Evolutionary conservation across 2,329 filamentous ascomycete genomes (phyloP), one percentile per base, ranked within the genome.

Genomic region (Pseudocercospora cruenta): DNA sequence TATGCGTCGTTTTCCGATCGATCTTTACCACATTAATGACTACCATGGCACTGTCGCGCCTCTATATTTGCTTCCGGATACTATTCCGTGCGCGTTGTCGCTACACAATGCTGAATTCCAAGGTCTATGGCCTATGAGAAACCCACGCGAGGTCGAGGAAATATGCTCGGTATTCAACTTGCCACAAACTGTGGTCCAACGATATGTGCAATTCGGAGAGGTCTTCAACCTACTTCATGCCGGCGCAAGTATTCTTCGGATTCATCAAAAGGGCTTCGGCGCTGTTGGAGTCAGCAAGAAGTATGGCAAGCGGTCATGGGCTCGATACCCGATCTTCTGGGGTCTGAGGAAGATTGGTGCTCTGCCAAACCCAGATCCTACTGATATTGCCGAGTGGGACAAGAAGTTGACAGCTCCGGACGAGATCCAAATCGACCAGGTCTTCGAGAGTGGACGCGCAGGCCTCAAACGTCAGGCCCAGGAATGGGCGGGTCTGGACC

Each of bases 51-150:
- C 86, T 4, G 76, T 86, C 14, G 88, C 88, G 51, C 87, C 87
- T 2, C 80, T 90, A 0, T 88, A 90, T 72, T 80, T 90, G 19
- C 81, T 90, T 1, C 88, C 88, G 1, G 77, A 84, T 66, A 86
- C 85, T 0, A 82, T 89, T 43, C 87, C 87, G 1, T 82, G 83
- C 65, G 88, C 86, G 70, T 77, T 90, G 9, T 89, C 87, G 0
- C 83, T 90, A 9, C 88, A 90, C 74, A 90, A 90, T 69, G 88
- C 88, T 51, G 88, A 90, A 70, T 90, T 90, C 69, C 88, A 90
- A 74, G 88, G 88, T 43, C 78, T 90, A 24, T 90, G 88, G 88
- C 86, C 87, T 0, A 88, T 90, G 83, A 81, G 88, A 14, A 87
- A 82, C 1, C 80, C 83, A 7, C 82, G 85, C 51, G 88, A 90